A percentile compares a stretch with the other conserved stretches of the same genome.
phyloP scores from a whole-genome alignment of 176 grass and related monocot species.

The Carex pumila region DNA sequence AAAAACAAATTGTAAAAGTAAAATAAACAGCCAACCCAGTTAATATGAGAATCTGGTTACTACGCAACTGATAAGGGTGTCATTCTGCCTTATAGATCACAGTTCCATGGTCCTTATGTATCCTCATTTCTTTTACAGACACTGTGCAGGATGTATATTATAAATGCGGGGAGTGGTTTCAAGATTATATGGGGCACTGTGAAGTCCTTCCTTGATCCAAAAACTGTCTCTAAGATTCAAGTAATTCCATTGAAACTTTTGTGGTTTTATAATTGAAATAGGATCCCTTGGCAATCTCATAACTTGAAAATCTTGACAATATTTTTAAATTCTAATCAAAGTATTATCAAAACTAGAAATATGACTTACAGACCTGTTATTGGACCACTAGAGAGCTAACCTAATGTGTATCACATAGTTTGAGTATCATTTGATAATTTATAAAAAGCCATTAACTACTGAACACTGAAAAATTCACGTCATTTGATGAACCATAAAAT shows the following conservation, averaged over 20 bases:
- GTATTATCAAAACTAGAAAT: neutral
- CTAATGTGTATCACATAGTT: too few relatives aligned
- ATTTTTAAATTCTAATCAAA: neutral
- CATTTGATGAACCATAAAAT: neutral
- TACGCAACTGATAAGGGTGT: neutral
- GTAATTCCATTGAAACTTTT: constrained; percentile 28
- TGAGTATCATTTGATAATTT: too few relatives aligned
- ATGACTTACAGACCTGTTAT: neutral
- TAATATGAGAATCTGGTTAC: neutral
- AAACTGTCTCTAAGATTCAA: constrained; percentile 93
- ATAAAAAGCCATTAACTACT: too few relatives aligned
- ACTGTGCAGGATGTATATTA: constrained; percentile 57
- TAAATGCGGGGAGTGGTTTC: constrained; percentile 95
- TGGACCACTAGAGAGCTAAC: too few relatives aligned
- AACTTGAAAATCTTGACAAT: constrained; percentile 5
- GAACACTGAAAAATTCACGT: neutral
- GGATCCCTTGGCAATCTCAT: neutral
- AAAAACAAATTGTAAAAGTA: neutral
- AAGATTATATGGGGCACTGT: constrained; percentile 86
- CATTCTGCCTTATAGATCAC: neutral
- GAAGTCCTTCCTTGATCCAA: constrained; percentile 94
- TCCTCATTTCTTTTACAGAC: constrained; percentile 55
- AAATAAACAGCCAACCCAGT: neutral
- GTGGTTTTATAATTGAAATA: constrained; percentile 1
- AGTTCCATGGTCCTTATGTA: neutral